Base-by-base conservation (phyloP, 1,284 basidiomycete species). In the Pholiota adiposa region DNA sequence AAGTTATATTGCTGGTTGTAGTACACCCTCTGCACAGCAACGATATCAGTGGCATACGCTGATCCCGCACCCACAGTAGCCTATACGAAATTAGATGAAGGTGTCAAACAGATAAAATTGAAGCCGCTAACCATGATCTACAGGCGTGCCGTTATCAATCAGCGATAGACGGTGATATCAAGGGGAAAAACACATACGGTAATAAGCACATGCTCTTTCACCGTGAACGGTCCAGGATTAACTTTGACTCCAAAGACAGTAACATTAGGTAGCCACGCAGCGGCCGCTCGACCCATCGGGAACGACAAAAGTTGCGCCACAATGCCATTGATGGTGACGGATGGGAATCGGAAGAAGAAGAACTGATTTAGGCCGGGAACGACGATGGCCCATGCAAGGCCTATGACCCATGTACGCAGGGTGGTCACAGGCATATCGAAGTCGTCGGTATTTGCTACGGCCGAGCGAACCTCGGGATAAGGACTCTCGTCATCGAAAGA, bases 201-300 rank as follows among this genome's bases (percentile, higher is more conserved):
- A 61, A 85, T 75, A 41, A 85, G 72, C 3, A 87, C 86, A 66
- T 88, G 87, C 64, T 89, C 86, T 71, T 88, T 88, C 63, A 87
- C 66, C 1, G 70, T 75, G 61, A 75, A 82, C 4, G 79, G 79
- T 31, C 83, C 82, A 2, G 82, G 82, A 61, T 84, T 84, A 27
- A 84, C 60, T 6, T 68, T 65, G 7, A 77, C 41, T 16, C 80
- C 80, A 58, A 80, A 77, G 18, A 83, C 72, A n/a, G 63, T 76
- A 66, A 76, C 73, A n/a, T 72, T 71, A 1, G 79, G 83, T 33
- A 82, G 60, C 43, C 69, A 70, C 14, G 70, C 70, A 21, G 79
- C 80, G 58, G 75, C 77, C 4, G 74, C 68, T 29, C 77, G 74
- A 63, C 82, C 82, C 46, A 83, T 64, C 14, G 82, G 82, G 66